phyloP scores from a whole-genome alignment of 345 rosid genomes.

The Gossypium turneri region DNA sequence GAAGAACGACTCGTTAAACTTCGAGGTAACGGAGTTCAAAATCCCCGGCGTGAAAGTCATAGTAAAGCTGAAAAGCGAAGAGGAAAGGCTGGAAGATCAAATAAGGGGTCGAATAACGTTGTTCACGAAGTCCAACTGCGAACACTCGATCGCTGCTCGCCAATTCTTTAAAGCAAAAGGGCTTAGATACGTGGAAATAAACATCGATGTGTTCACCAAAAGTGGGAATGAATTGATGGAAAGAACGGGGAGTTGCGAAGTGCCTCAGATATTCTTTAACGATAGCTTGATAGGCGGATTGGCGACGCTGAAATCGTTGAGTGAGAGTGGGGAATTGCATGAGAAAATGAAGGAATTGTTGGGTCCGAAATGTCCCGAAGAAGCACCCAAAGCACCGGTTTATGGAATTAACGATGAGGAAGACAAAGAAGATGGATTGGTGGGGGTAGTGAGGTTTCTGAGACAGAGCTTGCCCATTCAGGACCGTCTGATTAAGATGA shows the following conservation, averaged over 20 bases:
- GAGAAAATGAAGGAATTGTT: slow-evolving; percentile 53
- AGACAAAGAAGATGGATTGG: slow-evolving; percentile 49
- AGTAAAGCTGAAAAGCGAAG: slow-evolving; percentile 49
- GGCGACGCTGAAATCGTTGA: slow-evolving; percentile 67
- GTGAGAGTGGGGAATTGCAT: slow-evolving; percentile 67
- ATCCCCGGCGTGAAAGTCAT: slow-evolving; percentile 74
- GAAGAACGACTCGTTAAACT: slow-evolving; percentile 10
- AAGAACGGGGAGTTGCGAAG: slow-evolving; percentile 56
- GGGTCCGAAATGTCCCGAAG: slow-evolving; percentile 41
- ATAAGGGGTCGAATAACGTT: slow-evolving; percentile 57
- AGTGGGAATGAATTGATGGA: slow-evolving; percentile 59
- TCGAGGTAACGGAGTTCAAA: slow-evolving; percentile 58
- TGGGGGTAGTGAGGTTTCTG: slow-evolving; percentile 44
- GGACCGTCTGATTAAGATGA: slow-evolving; percentile 86
- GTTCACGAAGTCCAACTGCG: slow-evolving; percentile 76
- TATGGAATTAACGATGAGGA: slow-evolving; percentile 66
- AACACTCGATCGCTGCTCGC: slow-evolving; percentile 79
- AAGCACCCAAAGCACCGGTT: slow-evolving; percentile 52
- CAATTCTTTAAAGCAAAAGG: slow-evolving; percentile 52
- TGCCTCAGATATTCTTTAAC: slow-evolving; percentile 89
- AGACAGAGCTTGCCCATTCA: slow-evolving; percentile 71
- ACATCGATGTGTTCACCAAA: slow-evolving; percentile 65
- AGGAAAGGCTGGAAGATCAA: slow-evolving; percentile 17
- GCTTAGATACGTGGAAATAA: slow-evolving; percentile 66
- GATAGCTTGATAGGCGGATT: slow-evolving; percentile 75